Conservation (phyloP, 1,284 basidiomycete species). For the Puccinia triticina region DNA sequence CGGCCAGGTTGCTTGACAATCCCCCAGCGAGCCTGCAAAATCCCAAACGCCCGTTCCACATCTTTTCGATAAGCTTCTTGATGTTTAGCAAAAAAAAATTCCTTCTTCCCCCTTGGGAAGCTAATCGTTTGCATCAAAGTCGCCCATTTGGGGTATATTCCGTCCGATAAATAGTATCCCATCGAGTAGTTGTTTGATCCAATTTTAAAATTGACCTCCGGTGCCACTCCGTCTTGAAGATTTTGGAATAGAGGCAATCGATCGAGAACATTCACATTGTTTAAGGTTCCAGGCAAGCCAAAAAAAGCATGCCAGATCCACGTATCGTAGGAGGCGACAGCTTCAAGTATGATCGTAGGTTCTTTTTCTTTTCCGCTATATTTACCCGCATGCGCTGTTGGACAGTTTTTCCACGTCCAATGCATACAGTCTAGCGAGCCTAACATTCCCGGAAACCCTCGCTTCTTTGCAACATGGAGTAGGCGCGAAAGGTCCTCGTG, state of each 20-base stretch:
- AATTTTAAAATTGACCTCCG: not conserved
- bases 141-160: not conserved
- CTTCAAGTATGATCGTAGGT: not conserved
- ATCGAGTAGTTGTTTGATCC: not conserved
- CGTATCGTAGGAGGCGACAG: not conserved
- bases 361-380: not conserved
- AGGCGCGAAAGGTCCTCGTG: not conserved
- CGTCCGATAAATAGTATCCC: not conserved
- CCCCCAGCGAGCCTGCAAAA: not conserved
- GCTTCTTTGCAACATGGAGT: not conserved
- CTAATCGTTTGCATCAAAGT: not conserved
- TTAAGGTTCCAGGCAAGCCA: not conserved
- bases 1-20: not conserved
- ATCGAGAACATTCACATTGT: not conserved
- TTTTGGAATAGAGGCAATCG: not conserved
- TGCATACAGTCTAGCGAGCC: not conserved
- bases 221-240: not conserved
- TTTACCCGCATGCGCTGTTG: not conserved
- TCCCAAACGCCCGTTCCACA: not conserved
- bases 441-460: not conserved
- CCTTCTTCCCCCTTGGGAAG: not conserved
- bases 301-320: conserved; percentile 1
- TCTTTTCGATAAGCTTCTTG: conserved; percentile 4
- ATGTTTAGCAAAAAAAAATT: not conserved
- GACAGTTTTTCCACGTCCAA: conserved; percentile 4